A percentile compares a stretch with the other conserved stretches of the same genome.
These are phyloP conservation scores for Aquanectria penicillioides DNA, from an alignment of 2,329 filamentous ascomycete species.

Conservation along the genomic window DNA sequence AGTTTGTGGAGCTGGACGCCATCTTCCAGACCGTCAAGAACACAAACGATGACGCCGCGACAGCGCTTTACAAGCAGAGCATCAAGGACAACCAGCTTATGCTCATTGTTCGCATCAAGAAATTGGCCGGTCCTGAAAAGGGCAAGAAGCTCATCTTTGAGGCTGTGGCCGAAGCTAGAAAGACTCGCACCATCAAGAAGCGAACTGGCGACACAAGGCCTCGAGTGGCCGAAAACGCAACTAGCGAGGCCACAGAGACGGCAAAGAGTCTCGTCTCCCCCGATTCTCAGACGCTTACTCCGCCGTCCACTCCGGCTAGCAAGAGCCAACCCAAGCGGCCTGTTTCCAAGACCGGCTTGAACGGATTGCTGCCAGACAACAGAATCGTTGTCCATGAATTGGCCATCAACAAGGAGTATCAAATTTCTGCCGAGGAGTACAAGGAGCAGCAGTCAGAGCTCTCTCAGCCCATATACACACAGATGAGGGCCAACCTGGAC, in stretches of 20 bases:
- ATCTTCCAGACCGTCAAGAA: conserved; percentile 88
- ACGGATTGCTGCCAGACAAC: conserved; percentile 74
- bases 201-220: conserved; percentile 77
- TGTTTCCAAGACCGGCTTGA: conserved; percentile 53
- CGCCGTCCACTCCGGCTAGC: conserved; percentile 60
- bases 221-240: conserved; percentile 65
- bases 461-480: conserved; percentile 62
- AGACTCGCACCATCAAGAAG: conserved; percentile 71
- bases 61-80: conserved; percentile 80
- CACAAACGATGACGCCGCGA: conserved; percentile 76
- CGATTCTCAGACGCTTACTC: conserved; percentile 62
- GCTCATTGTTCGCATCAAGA: conserved; percentile 82
- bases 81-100: conserved; percentile 85
- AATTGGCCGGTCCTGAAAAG: conserved; percentile 75
- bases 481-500: conserved; percentile 71
- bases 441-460: conserved; percentile 64
- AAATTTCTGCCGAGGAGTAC: conserved; percentile 71
- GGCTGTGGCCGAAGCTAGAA: conserved; percentile 77
- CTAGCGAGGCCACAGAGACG: conserved; percentile 50
- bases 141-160: conserved; percentile 79
- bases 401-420: conserved; percentile 81
- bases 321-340: conserved; percentile 51
- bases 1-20: conserved; percentile 84
- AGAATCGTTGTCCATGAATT: conserved; percentile 81
- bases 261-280: conserved; percentile 51